Percentiles rank a stretch among this genome's conserved stretches.
Conservation (phyloP, 108 stramenopile genomes). For the Chaetoceros muelleri region DNA sequence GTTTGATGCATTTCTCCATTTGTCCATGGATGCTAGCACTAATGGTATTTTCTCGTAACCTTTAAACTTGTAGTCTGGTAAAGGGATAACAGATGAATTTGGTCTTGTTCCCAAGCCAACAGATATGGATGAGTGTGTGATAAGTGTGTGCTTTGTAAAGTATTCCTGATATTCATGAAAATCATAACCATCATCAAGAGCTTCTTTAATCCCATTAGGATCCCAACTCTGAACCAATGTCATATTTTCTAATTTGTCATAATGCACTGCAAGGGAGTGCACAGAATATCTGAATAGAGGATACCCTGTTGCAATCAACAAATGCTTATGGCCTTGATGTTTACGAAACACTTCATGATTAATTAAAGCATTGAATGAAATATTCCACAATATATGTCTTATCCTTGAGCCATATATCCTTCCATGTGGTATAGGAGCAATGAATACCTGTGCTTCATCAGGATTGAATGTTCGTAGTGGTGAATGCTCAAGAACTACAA, state of each 20-base stretch:
- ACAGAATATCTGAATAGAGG: background rate
- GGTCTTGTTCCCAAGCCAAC: background rate
- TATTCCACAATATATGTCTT: background rate
- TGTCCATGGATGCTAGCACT: conserved; percentile 2
- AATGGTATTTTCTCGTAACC: conserved; percentile 1
- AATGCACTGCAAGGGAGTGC: background rate
- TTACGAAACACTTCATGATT: conserved; percentile 5
- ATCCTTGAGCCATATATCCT: conserved; percentile 4
- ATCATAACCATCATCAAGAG: conserved; percentile 1
- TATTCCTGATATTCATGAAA: background rate
- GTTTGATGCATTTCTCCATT: conserved; percentile 5
- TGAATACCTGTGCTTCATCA: conserved; percentile 11
- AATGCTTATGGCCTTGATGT: conserved; percentile 6
- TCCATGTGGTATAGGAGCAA: conserved; percentile 21
- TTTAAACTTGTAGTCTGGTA: background rate
- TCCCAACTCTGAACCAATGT: background rate
- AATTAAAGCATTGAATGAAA: conserved; percentile 5
- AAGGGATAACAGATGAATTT: background rate
- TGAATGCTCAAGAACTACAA: background rate
- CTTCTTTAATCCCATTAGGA: background rate
- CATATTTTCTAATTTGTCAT: background rate
- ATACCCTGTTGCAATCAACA: background rate
- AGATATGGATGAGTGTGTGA: background rate
- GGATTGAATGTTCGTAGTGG: conserved; percentile 11
- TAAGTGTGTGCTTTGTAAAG: background rate